Base-by-base conservation (phyloP, 805 yeast genomes). In the Komagataella mondaviorum region DNA sequence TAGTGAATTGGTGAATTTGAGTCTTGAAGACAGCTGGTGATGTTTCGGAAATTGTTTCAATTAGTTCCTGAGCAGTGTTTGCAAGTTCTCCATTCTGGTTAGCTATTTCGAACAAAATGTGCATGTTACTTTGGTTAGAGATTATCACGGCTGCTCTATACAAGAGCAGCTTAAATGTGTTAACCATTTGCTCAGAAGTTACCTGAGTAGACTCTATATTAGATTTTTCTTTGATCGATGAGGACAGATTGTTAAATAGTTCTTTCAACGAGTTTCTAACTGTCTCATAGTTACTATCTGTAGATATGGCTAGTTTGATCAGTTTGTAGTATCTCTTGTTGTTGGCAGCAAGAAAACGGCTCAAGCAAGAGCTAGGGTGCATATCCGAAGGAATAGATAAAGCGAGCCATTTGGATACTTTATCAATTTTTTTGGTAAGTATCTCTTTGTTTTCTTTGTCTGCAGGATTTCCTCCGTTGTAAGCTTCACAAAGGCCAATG, bases 1-100 rank as follows among this genome's bases (percentile, higher is more conserved):
- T 63, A 3, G 73, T 68, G 51, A 88, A 66, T 6, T 73, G 72
- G 4, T 71, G 65, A 7, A 83, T 68, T 57, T 86, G 86, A 39
- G 74, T 72, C 56, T 77, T 77, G 61, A 88, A 73, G 1, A 83
- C 79, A 12, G 75, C 73, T 0, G 96, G 96, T 48, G 77, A 68
- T 3, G 75, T 70, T 2, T 63, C 58, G 0, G 95, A 80, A 2
- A 86, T 76, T 46, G 76, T 71, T 53, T 80, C 81, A 23, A 88
- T 64, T 3, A 85, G 55, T 49, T 73, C 78, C 51, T 79, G 76
- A 0, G 89, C 73, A 23, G 65, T 55, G 6, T 63, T 49, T 45
- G 60, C 56, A 56, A 68, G 59, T 10, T 63, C 56, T 48, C 63
- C 60, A 5, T 57, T 50, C 2, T 63, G 49, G 17, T 66, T 71